Percentiles rank a stretch among this genome's conserved stretches.
Evolutionary conservation across 495 filamentous ascomycete species (phyloP).

Genomic region (Penicillium coffeae): DNA sequence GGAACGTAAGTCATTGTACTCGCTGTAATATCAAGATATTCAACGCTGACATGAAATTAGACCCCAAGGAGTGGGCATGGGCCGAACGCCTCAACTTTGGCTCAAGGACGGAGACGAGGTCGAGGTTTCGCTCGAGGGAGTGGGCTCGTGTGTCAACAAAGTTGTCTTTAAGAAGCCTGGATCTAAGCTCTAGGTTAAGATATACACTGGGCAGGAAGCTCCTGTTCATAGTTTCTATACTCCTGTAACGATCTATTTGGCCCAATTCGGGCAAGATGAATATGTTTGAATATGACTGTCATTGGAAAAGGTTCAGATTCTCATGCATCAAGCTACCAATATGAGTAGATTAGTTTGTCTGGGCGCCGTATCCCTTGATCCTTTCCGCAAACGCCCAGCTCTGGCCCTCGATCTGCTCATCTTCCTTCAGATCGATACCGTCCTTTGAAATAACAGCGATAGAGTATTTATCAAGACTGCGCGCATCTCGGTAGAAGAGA

Average conservation of each 20-base stretch:
- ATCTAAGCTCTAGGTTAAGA: constrained; percentile 44
- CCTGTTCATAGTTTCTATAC: not conserved
- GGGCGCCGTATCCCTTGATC: constrained; percentile 74
- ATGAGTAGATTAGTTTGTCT: constrained; percentile 45
- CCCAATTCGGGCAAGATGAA: no score
- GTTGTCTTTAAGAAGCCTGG: constrained; percentile 60
- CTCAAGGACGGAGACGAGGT: constrained; percentile 77
- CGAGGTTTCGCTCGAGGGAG: constrained; percentile 66
- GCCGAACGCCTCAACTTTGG: constrained; percentile 68
- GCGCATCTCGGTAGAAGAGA: constrained; percentile 93
- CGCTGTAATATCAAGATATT: not conserved
- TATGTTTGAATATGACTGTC: no score
- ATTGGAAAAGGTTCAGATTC: not conserved
- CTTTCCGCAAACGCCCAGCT: constrained; percentile 96
- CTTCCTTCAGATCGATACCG: constrained; percentile 72
- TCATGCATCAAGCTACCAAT: not conserved
- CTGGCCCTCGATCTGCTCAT: constrained; percentile 73
- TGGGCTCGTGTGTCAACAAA: constrained; percentile 68
- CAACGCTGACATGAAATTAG: constrained; percentile 24
- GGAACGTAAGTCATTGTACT: constrained; percentile 60
- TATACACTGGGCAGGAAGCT: not conserved
- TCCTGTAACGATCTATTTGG: not conserved
- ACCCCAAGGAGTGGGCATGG: constrained; percentile 77
- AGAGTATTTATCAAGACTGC: constrained; percentile 85
- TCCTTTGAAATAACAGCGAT: constrained; percentile 85